These are phyloP conservation scores for Podospora conica DNA, from an alignment of 495 filamentous ascomycete species.

Conservation along the genomic window DNA sequence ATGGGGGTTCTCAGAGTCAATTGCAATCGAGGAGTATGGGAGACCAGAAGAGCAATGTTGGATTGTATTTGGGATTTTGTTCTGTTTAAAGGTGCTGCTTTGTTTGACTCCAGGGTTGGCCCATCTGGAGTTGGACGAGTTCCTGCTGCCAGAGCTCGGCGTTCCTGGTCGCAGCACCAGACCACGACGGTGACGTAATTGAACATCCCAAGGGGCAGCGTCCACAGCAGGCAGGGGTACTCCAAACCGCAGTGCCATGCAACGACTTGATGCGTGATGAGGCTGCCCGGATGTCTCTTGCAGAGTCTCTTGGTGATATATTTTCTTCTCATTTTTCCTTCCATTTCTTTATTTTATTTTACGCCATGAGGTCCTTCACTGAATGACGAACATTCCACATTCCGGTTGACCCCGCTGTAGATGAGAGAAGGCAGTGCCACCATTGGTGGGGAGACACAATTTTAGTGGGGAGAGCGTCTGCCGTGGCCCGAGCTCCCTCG, in stretches of 20 bases:
- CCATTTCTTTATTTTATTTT: no score
- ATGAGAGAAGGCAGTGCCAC: neutral
- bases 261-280: neutral
- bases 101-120: neutral
- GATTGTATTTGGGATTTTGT: neutral
- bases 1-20: neutral
- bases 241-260: neutral
- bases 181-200: slow-evolving; percentile 4
- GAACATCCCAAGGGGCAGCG: neutral
- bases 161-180: neutral
- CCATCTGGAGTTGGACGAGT: neutral
- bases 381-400: neutral
- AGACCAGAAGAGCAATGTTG: neutral
- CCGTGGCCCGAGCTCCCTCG: neutral
- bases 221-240: neutral
- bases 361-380: no score
- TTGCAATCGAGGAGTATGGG: neutral
- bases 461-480: neutral
- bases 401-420: neutral
- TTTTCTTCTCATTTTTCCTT: neutral
- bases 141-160: neutral
- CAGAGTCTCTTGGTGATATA: no score
- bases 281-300: no score
- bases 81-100: neutral
- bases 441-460: neutral